Evolutionary conservation across 257 asterid species (phyloP), one percentile per base, ranked within the genome.

Genomic region (Dorcoceras hygrometricum): DNA sequence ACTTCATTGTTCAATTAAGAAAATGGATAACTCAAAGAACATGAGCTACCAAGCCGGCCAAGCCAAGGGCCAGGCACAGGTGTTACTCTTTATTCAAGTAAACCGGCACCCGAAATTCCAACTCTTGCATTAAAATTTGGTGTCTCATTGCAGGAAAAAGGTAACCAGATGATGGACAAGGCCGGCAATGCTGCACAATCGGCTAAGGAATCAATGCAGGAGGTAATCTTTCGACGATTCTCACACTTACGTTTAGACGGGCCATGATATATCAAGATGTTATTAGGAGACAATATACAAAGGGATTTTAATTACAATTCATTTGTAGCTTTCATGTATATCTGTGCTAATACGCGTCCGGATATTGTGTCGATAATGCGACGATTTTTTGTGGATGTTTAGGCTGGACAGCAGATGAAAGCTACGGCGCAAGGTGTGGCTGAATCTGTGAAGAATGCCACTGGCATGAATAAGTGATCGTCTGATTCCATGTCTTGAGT

Each of bases 1-100:
- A 27, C 59, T 8, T 27, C 12, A 46, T 11, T 0, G 1, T 5
- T 24, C 24, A 6, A 63, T 8, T 12, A n/a, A 54, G 59, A 78
- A 68, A 22, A 84, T 79, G 87, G 78, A 83, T 62, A 76, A 72
- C 60, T 76, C 88, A 46, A 66, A 82, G 67, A 85, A 24, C 57
- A 61, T 57, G 24, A 80, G 93, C 79, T 78, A 75, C 87, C 79
- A 83, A 70, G 86, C 89, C 58, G 93, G 89, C 69, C 81, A 83
- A 73, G 73, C 87, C 73, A 77, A 79, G 73, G 89, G 84, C 70
- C 86, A 81, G 68, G 77, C 87, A 28, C 75, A 81, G 85, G 91
- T 82, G 22, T 19, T 23, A 8, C 12, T 2, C 36, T 36, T 19
- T 8, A 7, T 5, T 54, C 16, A 43, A 50, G 23, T n/a, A 59